Base-by-base conservation (phyloP, 352 stramenopile genomes). In the Peronosclerospora sorghi region DNA sequence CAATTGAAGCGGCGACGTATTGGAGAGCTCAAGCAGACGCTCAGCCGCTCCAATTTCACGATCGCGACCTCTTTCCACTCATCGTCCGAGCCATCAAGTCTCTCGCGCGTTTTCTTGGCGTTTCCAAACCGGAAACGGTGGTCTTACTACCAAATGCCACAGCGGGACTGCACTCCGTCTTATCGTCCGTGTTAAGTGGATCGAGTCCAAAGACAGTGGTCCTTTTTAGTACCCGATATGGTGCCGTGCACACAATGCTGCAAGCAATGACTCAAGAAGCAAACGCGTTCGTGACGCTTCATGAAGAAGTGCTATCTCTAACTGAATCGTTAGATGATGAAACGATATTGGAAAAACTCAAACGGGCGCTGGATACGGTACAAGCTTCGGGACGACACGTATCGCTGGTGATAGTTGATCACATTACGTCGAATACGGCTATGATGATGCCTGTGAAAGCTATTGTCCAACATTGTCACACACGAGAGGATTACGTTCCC, bases 381-480 rank as follows among this genome's bases (percentile, higher is more conserved):
- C 21, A 59, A 36, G 27, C 28, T 12, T 39, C 70, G 2, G 72
- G 70, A 42, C 65, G 36, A 9, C 52, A 35, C 9, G 69, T 65
- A 26, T 62, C 54, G 8, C 66, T 97, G 0, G 70, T 94, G 1
- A 55, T 97, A 3, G 59, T 97, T 7, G 92, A 97, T 56, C 86
- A 97, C 37, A 86, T 96, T 39, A 97, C 89, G 23, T 96, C 83
- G 30, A 97, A 96, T 59, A 97, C 89, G 8, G 90, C 86, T 1
- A 65, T 97, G 15, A 55, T 79, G 21, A 65, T 96, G 35, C 89
- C 90, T 5, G 73, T 97, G 5, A 46, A 81, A 39, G 48, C 63
- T 9, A 75, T 97, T 37, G 71, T 94, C 0, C 54, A 64, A 24
- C 35, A 66, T n/a, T 94, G 73, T 19, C 71, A 77, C 15, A 32